These are phyloP conservation scores for Seiridium unicorne DNA, from an alignment of 2,329 filamentous ascomycete species.

Conservation along the genomic window DNA sequence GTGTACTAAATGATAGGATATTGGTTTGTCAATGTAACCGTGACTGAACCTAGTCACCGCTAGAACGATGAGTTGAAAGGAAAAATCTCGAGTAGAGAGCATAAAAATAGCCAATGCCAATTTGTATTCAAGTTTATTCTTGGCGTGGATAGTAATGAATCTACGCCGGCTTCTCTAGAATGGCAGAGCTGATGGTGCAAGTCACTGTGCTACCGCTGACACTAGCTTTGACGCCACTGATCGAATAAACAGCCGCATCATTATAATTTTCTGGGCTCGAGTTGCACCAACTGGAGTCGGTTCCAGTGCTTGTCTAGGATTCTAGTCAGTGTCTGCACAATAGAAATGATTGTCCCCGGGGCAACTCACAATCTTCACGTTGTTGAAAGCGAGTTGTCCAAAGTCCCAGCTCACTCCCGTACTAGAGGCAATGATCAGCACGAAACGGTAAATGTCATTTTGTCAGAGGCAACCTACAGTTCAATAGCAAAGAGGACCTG, in stretches of 20 bases:
- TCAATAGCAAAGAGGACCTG: slow-evolving; percentile 40
- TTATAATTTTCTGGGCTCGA: slow-evolving; percentile 36
- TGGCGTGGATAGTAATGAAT: too few species aligned
- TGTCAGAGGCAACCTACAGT: slow-evolving; percentile 22
- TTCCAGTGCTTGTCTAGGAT: slow-evolving; percentile 23
- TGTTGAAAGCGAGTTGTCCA: slow-evolving; percentile 35
- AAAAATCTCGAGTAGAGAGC: too few species aligned
- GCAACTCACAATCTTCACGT: slow-evolving; percentile 45
- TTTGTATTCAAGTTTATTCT: too few species aligned
- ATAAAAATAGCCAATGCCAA: too few species aligned
- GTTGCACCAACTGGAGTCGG: slow-evolving; percentile 29
- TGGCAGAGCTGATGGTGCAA: slow-evolving; percentile 43
- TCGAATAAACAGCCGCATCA: slow-evolving; percentile 31
- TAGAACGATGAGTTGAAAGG: too few species aligned
- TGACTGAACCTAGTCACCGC: too few species aligned
- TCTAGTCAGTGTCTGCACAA: slow-evolving; percentile 7
- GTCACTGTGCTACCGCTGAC: slow-evolving; percentile 36
- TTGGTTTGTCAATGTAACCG: too few species aligned
- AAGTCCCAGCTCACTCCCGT: slow-evolving; percentile 37
- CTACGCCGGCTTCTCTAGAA: slow-evolving; percentile 33
- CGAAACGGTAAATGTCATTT: background rate
- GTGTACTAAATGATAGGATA: too few species aligned
- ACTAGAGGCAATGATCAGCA: slow-evolving; percentile 11
- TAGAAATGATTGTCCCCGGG: background rate
- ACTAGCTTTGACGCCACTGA: slow-evolving; percentile 29